These are phyloP conservation scores for Yarrowia osloensis DNA, from an alignment of 805 yeast species.

Conservation along the genomic window DNA sequence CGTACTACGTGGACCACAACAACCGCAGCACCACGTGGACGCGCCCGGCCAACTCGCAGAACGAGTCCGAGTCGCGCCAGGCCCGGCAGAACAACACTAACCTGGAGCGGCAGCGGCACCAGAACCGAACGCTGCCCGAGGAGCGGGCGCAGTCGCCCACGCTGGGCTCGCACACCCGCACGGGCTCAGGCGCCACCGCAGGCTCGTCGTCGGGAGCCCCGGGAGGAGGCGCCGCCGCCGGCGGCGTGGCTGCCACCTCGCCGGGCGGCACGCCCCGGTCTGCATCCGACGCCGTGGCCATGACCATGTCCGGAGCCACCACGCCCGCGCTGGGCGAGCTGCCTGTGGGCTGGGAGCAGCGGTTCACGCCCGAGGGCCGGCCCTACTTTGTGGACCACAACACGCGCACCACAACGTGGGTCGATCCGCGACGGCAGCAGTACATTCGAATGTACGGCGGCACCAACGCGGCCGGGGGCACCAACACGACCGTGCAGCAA, in stretches of 20 bases:
- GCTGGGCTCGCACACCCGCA: slow-evolving; percentile 24
- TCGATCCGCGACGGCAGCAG: slow-evolving; percentile 98
- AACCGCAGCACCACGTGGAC: slow-evolving; percentile 99
- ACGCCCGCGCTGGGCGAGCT: slow-evolving; percentile 94
- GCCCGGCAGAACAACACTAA: slow-evolving; percentile 65
- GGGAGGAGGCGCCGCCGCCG: slow-evolving; percentile 43
- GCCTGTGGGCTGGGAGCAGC: slow-evolving; percentile 99
- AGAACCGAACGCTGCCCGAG: slow-evolving; percentile 79
- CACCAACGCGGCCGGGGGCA: slow-evolving; percentile 58
- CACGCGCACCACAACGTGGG: slow-evolving; percentile 99
- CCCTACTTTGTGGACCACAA: slow-evolving; percentile 98
- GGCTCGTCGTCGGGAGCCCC: slow-evolving; percentile 33
- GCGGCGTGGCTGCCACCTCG: slow-evolving; percentile 51
- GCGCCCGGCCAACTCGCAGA: slow-evolving; percentile 80
- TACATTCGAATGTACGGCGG: slow-evolving; percentile 89
- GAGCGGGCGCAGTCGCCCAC: slow-evolving; percentile 32
- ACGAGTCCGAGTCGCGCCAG: slow-evolving; percentile 65
- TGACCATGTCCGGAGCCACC: slow-evolving; percentile 64
- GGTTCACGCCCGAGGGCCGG: slow-evolving; percentile 97
- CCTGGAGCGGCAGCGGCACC: slow-evolving; percentile 86
- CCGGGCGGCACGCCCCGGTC: slow-evolving; percentile 50
- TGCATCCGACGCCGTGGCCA: slow-evolving; percentile 49
- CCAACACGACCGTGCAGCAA: slow-evolving; percentile 86
- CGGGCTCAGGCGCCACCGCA: slow-evolving; percentile 49
- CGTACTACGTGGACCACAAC: slow-evolving; percentile 97